These are phyloP conservation scores for Dorcoceras hygrometricum DNA, from an alignment of 257 asterid genomes.

Conservation along the genomic window DNA sequence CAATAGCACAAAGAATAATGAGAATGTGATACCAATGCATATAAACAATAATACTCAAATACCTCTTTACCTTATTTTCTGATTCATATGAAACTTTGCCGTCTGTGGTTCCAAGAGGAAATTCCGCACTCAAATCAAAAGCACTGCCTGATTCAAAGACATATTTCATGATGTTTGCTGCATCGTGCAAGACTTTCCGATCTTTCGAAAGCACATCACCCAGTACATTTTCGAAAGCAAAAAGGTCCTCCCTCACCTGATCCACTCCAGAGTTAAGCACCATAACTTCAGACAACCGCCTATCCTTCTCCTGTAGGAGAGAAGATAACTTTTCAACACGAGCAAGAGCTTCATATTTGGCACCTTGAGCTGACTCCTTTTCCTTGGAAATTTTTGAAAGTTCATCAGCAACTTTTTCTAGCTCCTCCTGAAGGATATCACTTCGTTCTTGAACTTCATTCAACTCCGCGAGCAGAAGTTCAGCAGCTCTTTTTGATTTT, in stretches of 20 bases:
- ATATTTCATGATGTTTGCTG: constrained; percentile 49
- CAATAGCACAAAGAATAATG: constrained; percentile 2
- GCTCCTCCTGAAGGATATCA: constrained; percentile 87
- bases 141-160: constrained; percentile 37
- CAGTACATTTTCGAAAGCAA: constrained; percentile 47
- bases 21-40: constrained; percentile 10
- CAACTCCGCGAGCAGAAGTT: constrained; percentile 85
- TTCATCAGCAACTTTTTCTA: constrained; percentile 48
- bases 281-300: constrained; percentile 54
- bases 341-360: constrained; percentile 64
- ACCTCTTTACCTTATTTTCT: constrained; percentile 53
- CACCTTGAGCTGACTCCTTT: constrained; percentile 57
- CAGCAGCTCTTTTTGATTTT: constrained; percentile 89
- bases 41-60: constrained; percentile 9
- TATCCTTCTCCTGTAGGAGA: constrained; percentile 67
- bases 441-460: constrained; percentile 98
- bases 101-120: constrained; percentile 30
- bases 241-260: constrained; percentile 51
- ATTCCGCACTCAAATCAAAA: constrained; percentile 34
- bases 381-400: constrained; percentile 65
- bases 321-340: constrained; percentile 57
- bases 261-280: constrained; percentile 51
- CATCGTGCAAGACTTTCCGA: constrained; percentile 55
- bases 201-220: constrained; percentile 65
- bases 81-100: constrained; percentile 34